phyloP scores from a whole-genome alignment of 805 yeast species.

The Yarrowia bubula region DNA sequence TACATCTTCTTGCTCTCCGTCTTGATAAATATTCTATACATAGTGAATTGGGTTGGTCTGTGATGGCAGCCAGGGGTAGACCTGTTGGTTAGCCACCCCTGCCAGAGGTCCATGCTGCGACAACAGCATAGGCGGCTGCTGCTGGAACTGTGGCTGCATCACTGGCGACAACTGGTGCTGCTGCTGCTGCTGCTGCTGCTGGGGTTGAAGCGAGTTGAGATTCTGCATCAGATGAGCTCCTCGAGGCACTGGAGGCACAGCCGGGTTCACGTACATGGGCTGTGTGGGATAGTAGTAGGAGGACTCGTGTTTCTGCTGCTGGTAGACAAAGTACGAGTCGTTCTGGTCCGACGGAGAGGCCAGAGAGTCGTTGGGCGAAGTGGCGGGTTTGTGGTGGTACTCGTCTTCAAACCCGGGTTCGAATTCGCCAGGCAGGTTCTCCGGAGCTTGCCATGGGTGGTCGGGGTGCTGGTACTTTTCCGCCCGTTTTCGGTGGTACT shows the following conservation, averaged over 20 bases:
- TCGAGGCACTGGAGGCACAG: not conserved
- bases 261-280: not conserved
- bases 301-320: not conserved
- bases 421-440: not conserved
- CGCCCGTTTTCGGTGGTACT: conserved; percentile 38
- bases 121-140: not conserved
- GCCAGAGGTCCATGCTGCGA: not conserved
- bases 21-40: not conserved
- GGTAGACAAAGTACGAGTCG: conserved; percentile 3
- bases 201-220: not conserved
- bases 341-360: not conserved
- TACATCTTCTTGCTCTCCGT: not conserved
- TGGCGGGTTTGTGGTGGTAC: not conserved
- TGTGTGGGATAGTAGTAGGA: not conserved
- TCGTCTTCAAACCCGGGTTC: not conserved
- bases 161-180: not conserved
- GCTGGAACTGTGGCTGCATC: not conserved
- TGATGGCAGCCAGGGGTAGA: not conserved
- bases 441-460: conserved; percentile 4
- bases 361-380: not conserved
- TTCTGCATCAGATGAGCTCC: not conserved
- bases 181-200: not conserved
- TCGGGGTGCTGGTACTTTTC: conserved; percentile 15
- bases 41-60: not conserved
- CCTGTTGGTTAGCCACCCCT: not conserved